Evolutionary conservation across 2,329 filamentous ascomycete genomes (phyloP), one percentile per base, ranked within the genome.

Genomic region (Sporothrix pallida): DNA sequence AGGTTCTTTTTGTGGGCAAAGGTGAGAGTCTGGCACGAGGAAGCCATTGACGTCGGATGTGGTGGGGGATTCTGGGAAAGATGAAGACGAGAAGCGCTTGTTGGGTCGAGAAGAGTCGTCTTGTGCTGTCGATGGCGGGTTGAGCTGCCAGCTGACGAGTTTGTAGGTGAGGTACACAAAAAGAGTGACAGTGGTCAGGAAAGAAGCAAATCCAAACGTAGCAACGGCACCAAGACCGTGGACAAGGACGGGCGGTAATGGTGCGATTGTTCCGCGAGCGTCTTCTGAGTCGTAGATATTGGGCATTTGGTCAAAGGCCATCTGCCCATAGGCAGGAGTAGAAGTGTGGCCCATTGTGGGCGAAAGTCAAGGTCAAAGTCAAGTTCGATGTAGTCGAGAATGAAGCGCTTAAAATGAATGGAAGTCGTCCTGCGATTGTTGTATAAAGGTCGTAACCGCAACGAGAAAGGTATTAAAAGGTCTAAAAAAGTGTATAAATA

Each of bases 141-240:
- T 77, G 1, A 81, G 70, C 46, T 80, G 79, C 82, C 82, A 83
- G 62, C 74, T 75, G 26, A 81, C 54, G 50, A 83, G 76, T 76
- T 82, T 83, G 75, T 79, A 81, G 0, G 78, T 80, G 23, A 84
- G 77, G 72, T 80, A 83, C 44, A 76, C 26, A 44, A 83, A 79
- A 6, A 84, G 76, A n/a, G 76, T 73, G 2, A 80, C 60, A 9
- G 79, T 79, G 12, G 81, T 78, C 12, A 83, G 62, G 75, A 83
- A 83, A 44, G 82, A 83, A 15, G 81, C 72, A 46, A 82, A 78
- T 62, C 80, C 82, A 72, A 83, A 81, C 31, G 80, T 77, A 56
- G 79, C 78, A 46, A 84, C 81, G n/a, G 81, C 81, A 10, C 80
- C 79, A 31, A 83, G 80, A 42, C 83, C 82, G 69, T 80, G 77